Conservation (phyloP, 1,284 basidiomycete genomes). For the Serendipita sp. region DNA sequence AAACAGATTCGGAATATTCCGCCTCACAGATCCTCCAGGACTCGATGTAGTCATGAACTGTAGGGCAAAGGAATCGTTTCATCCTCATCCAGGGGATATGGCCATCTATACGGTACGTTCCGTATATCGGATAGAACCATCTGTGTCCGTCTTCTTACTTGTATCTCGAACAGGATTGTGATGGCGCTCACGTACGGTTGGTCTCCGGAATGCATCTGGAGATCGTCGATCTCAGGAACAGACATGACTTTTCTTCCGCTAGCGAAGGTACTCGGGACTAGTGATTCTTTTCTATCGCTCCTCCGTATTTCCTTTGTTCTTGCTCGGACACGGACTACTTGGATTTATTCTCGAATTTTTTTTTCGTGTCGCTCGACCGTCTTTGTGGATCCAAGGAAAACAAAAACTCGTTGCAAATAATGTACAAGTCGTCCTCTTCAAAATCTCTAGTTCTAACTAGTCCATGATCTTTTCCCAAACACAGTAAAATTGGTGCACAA, state of each 20-base stretch:
- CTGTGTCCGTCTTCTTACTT: slow-evolving; percentile 3
- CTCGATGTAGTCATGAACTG: slow-evolving; percentile 56
- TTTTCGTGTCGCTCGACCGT: too few relatives aligned
- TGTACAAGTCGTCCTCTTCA: too few relatives aligned
- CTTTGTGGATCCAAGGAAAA: too few relatives aligned
- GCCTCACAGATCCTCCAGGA: slow-evolving; percentile 73
- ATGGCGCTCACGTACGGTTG: slow-evolving; percentile 60
- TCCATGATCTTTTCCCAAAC: too few relatives aligned
- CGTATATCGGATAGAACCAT: slow-evolving; percentile 10
- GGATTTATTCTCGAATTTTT: too few relatives aligned
- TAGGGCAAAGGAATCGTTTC: slow-evolving; percentile 58
- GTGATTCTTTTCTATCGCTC: too few relatives aligned
- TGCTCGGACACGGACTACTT: too few relatives aligned
- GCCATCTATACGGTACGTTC: slow-evolving; percentile 64
- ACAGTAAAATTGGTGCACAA: too few relatives aligned
- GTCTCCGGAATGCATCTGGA: slow-evolving; percentile 55
- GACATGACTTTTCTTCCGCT: slow-evolving; percentile 8
- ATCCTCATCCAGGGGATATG: slow-evolving; percentile 57
- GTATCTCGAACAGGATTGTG: slow-evolving; percentile 39
- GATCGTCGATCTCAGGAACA: slow-evolving; percentile 50
- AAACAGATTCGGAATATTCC: slow-evolving; percentile 68
- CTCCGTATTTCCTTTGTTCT: too few relatives aligned
- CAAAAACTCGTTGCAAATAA: too few relatives aligned
- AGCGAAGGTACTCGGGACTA: not conserved
- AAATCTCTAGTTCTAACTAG: too few relatives aligned